These are phyloP conservation scores for Citrus trifoliata DNA, from an alignment of 345 rosid species.

Conservation along the genomic window DNA sequence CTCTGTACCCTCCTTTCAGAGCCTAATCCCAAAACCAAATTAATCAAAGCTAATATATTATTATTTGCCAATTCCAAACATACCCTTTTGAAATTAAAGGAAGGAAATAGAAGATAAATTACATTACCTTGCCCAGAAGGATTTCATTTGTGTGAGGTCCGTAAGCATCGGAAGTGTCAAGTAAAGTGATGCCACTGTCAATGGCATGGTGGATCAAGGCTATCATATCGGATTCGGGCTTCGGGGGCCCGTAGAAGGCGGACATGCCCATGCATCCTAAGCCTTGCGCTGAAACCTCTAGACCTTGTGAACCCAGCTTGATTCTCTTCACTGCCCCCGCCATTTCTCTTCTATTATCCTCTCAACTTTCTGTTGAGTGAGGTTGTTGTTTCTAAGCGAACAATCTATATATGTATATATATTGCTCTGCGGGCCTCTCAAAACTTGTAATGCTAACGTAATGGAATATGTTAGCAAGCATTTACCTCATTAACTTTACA, in stretches of 20 bases:
- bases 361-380: no score
- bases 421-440: no score
- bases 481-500: no score
- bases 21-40: conserved; percentile 26
- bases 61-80: no score
- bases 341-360: not conserved
- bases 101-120: not conserved
- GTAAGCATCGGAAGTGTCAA: conserved; percentile 44
- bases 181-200: conserved; percentile 36
- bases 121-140: conserved; percentile 37
- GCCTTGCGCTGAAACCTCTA: conserved; percentile 38
- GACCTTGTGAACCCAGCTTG: not conserved
- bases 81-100: not conserved
- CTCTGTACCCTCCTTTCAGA: conserved; percentile 50
- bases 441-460: no score
- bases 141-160: conserved; percentile 44
- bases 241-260: conserved; percentile 31
- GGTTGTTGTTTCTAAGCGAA: no score
- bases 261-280: conserved; percentile 55
- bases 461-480: no score
- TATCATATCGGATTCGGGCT: conserved; percentile 31
- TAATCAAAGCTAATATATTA: no score
- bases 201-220: conserved; percentile 34
- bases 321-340: not conserved
- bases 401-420: no score